Percentiles rank a stretch among this genome's conserved stretches.
These are phyloP conservation scores for Erodium trifolium DNA, from an alignment of 441 rosid species.

Conservation along the genomic window DNA sequence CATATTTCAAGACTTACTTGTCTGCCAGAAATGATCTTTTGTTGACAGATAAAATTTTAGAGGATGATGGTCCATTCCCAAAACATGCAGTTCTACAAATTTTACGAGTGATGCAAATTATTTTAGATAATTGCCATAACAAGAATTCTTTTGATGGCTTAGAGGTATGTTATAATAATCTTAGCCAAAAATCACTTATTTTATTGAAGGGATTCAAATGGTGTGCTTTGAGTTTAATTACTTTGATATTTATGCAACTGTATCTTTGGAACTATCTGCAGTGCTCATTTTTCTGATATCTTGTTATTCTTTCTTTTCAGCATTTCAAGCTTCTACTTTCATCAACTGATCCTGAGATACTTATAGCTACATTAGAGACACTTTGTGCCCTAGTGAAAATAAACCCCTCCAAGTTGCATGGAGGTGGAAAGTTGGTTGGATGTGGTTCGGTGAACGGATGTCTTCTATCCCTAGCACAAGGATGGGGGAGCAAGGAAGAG, in stretches of 20 bases:
- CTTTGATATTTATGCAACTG: slow-evolving; percentile 4
- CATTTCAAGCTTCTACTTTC: slow-evolving; percentile 89
- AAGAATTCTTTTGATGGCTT: slow-evolving; percentile 88
- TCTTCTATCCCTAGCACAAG: slow-evolving; percentile 88
- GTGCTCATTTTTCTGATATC: slow-evolving; percentile 20
- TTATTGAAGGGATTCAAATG: background rate
- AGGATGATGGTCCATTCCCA: slow-evolving; percentile 70
- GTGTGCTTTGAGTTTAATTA: background rate
- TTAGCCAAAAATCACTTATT: background rate
- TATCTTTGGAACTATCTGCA: slow-evolving; percentile 8
- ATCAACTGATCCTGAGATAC: slow-evolving; percentile 92
- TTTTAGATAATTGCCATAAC: slow-evolving; percentile 89
- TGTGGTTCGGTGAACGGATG: slow-evolving; percentile 78
- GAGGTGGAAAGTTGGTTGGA: slow-evolving; percentile 75
- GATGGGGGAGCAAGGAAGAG: slow-evolving; percentile 99
- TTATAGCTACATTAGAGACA: slow-evolving; percentile 82
- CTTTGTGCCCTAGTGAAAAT: slow-evolving; percentile 84
- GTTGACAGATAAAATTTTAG: slow-evolving; percentile 59
- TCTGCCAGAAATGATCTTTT: slow-evolving; percentile 75
- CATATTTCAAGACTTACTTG: slow-evolving; percentile 77
- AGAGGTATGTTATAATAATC: slow-evolving; percentile 52
- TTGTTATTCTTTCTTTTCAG: slow-evolving; percentile 36
- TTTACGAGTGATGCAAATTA: slow-evolving; percentile 80
- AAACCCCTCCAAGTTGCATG: slow-evolving; percentile 83
- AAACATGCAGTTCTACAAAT: slow-evolving; percentile 78